Evolutionary conservation across 768 basidiomycete species (phyloP).

Genomic region (Naganishia vishniacii): DNA sequence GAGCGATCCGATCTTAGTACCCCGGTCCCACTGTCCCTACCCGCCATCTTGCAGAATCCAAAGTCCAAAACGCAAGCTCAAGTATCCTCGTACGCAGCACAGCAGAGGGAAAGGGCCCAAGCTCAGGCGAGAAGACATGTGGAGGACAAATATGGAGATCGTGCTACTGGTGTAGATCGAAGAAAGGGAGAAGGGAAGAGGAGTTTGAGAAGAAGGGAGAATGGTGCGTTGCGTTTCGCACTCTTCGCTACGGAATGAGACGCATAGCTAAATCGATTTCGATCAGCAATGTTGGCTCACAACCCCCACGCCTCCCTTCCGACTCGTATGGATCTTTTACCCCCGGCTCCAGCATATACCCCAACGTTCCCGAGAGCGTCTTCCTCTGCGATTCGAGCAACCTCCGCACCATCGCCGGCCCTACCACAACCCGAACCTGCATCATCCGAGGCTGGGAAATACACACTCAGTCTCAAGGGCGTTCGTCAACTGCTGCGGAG

Average conservation of each 20-base stretch:
- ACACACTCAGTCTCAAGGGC: conserved; percentile 41
- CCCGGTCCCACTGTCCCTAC: conserved; percentile 27
- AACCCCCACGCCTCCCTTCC: conserved; percentile 45
- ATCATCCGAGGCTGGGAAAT: conserved; percentile 41
- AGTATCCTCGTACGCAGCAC: conserved; percentile 42
- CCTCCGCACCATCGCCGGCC: conserved; percentile 21
- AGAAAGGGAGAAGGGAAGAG: conserved; percentile 39
- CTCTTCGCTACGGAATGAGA: too few species aligned
- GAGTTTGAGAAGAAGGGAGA: conserved; percentile 40
- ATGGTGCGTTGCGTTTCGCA: too few species aligned
- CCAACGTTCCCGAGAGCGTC: conserved; percentile 34
- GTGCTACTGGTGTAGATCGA: conserved; percentile 5
- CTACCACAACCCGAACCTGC: conserved; percentile 32
- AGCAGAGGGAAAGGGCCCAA: conserved; percentile 39
- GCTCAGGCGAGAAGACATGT: conserved; percentile 32
- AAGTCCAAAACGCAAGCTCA: conserved; percentile 32
- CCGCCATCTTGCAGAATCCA: conserved; percentile 46
- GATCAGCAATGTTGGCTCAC: conserved; percentile 34
- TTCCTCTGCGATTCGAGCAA: conserved; percentile 18
- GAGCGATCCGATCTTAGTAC: background rate
- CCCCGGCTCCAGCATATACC: conserved; percentile 31
- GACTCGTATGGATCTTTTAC: conserved; percentile 34
- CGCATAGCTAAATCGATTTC: background rate
- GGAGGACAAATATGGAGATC: conserved; percentile 20
- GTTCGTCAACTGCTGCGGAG: conserved; percentile 39